These are phyloP conservation scores for Penicillium sp. DNA, from an alignment of 2,329 filamentous ascomycete genomes.

Conservation along the genomic window DNA sequence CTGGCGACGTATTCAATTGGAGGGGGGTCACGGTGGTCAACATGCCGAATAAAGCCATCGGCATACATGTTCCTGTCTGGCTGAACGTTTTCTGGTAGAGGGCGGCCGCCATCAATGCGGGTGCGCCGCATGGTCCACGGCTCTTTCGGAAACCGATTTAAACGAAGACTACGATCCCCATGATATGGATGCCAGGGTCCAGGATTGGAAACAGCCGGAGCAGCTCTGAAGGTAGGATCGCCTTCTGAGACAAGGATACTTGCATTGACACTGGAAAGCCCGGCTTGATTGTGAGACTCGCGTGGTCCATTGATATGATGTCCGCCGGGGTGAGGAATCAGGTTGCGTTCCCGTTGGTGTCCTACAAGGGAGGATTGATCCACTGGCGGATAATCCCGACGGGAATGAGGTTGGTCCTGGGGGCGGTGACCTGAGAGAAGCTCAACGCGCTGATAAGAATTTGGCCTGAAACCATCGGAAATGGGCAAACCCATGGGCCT, in stretches of 20 bases:
- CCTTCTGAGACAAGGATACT: conserved; percentile 18
- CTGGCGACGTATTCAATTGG: conserved; percentile 22
- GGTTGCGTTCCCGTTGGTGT: conserved; percentile 12
- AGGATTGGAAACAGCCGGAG: conserved; percentile 14
- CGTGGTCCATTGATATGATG: conserved; percentile 16
- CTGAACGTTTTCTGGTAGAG: conserved; percentile 18
- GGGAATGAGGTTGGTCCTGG: conserved; percentile 21
- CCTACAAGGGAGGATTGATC: conserved; percentile 20
- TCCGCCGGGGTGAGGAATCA: conserved; percentile 14
- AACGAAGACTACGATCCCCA: conserved; percentile 18
- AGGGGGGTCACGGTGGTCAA: conserved; percentile 30
- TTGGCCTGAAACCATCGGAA: conserved; percentile 15
- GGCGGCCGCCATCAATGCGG: conserved; percentile 18
- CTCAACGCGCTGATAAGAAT: conserved; percentile 20
- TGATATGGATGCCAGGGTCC: conserved; percentile 19
- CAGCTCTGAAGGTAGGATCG: conserved; percentile 20
- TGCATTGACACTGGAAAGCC: conserved; percentile 12
- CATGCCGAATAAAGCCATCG: conserved; percentile 38
- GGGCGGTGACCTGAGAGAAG: conserved; percentile 14
- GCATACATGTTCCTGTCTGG: conserved; percentile 34
- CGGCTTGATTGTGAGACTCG: conserved; percentile 17
- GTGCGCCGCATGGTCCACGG: conserved; percentile 13
- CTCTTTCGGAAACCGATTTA: conserved; percentile 12
- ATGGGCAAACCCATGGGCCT: conserved; percentile 16
- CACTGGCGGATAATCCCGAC: conserved; percentile 26